Base-by-base conservation (phyloP, 192 early-diverging fungal genomes). In the Spizellomyces sp. region DNA sequence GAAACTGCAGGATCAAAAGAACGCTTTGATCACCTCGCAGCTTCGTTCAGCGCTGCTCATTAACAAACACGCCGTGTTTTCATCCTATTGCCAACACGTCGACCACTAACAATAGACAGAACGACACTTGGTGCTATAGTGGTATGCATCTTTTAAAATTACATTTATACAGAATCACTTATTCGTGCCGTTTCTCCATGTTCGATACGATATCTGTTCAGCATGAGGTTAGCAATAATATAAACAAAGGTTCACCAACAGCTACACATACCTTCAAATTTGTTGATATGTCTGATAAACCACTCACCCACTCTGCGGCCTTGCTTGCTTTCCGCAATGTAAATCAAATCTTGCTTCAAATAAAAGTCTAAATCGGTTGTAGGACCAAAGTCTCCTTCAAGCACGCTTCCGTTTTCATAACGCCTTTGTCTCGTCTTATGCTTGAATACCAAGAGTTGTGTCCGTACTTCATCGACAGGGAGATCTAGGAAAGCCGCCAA, bases 241-340 rank as follows among this genome's bases (percentile, higher is more conserved):
- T 14, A 64, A 45, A 45, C 41, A 10, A 9, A 57, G 5, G n/a
- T 4, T 8, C 15, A 9, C 52, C 41, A 19, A 54, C 52, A 42
- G 21, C 4, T 57, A 22, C 15, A 74, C 43, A 59, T 69, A 75
- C 84, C 92, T 63, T 93, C 90, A 75, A 95, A 92, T 83, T 93
- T 95, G 81, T 91, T 93, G 69, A 94, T 92, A 81, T 98, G 90
- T 66, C 95, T 89, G 75, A 96, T 90, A 74, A 96, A 96, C 93
- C 93, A 98, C 71, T 98, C 96, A 45, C 89, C 95, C 77, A 93
- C 94, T 67, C 93, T 88, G 52, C 94, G 89, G 41, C 92, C 94
- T n/a, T 93, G 88, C 77, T 96, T 94, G 82, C 87, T 91, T 82
- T 98, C 96, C 9, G 91, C 89, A 81, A 98, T 92, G 80, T 94